Evolutionary conservation across 2,329 filamentous ascomycete genomes (phyloP).

Genomic region (Periconia sp.): DNA sequence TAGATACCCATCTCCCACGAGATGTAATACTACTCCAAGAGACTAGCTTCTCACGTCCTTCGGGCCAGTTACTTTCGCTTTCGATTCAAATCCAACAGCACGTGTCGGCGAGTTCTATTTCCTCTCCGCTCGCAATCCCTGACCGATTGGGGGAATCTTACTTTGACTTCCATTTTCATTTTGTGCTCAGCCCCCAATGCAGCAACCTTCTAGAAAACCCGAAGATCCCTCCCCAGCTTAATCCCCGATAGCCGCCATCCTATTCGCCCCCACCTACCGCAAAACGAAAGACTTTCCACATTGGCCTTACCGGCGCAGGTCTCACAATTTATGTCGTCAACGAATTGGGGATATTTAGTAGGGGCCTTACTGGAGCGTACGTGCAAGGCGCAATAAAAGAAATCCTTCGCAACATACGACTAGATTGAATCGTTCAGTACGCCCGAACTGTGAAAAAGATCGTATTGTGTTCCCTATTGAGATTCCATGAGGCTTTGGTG

Average conservation of each 20-base stretch:
- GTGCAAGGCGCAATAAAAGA: conserved; percentile 7
- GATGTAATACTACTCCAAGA: conserved; percentile 3
- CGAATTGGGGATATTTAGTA: background rate
- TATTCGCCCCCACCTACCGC: conserved; percentile 1
- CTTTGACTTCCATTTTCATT: background rate
- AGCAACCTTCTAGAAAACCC: conserved; percentile 10
- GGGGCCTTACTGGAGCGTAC: background rate
- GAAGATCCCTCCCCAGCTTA: background rate
- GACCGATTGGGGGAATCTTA: no score
- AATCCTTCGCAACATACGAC: no score
- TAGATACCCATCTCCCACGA: conserved; percentile 9
- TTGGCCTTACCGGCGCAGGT: background rate
- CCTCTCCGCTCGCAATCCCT: no score
- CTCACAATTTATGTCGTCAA: conserved; percentile 1
- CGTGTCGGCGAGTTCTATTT: no score
- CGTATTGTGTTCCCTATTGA: no score
- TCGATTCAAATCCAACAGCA: no score
- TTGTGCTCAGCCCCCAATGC: background rate
- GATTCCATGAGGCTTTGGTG: background rate
- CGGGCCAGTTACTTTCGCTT: no score
- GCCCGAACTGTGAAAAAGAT: no score
- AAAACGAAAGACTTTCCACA: background rate
- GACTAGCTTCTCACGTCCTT: background rate
- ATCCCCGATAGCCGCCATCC: background rate
- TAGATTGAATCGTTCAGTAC: no score